Percentiles rank a stretch among this genome's conserved stretches.
Conservation (phyloP, 2,329 filamentous ascomycete species). For the Alternaria consortialis region DNA sequence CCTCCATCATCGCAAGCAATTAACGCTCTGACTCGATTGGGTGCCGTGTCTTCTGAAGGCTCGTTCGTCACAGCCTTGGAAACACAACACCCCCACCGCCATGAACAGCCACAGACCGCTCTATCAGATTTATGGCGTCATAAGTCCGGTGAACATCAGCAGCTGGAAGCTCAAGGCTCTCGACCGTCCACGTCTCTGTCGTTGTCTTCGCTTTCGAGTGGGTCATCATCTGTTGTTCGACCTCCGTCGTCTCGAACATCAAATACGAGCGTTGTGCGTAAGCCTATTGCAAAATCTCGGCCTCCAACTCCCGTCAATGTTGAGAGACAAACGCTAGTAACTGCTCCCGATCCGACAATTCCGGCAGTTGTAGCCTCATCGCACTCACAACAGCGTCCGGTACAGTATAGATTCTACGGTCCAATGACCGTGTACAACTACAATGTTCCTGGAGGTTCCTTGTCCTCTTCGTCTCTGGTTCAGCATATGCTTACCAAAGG, state of each 20-base stretch:
- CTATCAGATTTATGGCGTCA: background rate
- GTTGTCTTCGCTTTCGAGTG: background rate
- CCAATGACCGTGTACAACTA: background rate
- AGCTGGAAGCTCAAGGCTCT: background rate
- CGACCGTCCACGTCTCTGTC: background rate
- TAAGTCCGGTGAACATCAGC: no score
- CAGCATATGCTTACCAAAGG: background rate
- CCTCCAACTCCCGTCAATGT: no score
- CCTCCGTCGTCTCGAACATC: background rate
- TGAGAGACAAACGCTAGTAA: background rate
- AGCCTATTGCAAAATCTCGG: background rate
- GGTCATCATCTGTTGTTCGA: background rate
- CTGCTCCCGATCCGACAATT: background rate
- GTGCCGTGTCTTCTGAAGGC: background rate
- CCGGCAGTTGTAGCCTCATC: background rate
- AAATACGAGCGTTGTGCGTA: background rate
- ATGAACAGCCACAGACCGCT: background rate
- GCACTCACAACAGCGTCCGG: background rate
- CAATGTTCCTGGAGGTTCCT: background rate
- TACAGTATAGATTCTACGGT: background rate
- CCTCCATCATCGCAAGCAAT: background rate
- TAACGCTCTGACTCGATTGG: background rate
- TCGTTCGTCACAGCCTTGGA: background rate
- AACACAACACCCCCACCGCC: background rate
- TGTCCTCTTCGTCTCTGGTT: background rate